Evolutionary conservation across 106 monocot species (phyloP), one percentile per base, ranked within the genome.

Genomic region (Posidonia australis): DNA sequence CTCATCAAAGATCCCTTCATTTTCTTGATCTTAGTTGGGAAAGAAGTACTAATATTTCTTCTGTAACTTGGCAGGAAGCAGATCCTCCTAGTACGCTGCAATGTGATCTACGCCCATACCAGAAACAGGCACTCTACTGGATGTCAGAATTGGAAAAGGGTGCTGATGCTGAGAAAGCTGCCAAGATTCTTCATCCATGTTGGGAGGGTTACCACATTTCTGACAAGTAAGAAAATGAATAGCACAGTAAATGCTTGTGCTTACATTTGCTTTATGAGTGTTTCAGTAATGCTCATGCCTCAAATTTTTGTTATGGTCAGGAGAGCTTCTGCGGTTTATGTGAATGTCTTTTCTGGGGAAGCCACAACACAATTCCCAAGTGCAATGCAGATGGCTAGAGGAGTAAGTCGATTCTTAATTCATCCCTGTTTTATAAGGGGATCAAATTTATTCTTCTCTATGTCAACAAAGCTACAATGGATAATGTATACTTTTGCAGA

Each of bases 271-370:
- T 46, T 17, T 12, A 18, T n/a, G 17, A 62, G 9, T 32, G 25
- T 19, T 46, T 46, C 29, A 10, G 49, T 69, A 20, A 22, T 63
- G 46, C 23, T 28, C 42, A 69, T 57, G 26, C 16, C 20, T 23
- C 36, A 18, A 36, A 44, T 16, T 26, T 46, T 49, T 9, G 13
- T 54, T 14, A 62, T 69, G 19, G 52, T 32, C 72, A 93, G 88
- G 86, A 83, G 86, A 67, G 82, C 75, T 44, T 64, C 93, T 56
- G 59, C 83, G 22, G 72, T 93, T 9, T 93, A 89, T 67, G 60
- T 93, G 10, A 93, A 93, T 71, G 80, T 83, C 48, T 93, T 93
- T 59, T 74, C 93, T 43, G 89, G 93, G 53, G 83, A 89, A 74
- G 83, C 85, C 57, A 89, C 81, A 10, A 86, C 83, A 31, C 12